Percentiles rank a stretch among this genome's conserved stretches.
phyloP scores from a whole-genome alignment of 306 rosid species.

The Prunus padus region DNA sequence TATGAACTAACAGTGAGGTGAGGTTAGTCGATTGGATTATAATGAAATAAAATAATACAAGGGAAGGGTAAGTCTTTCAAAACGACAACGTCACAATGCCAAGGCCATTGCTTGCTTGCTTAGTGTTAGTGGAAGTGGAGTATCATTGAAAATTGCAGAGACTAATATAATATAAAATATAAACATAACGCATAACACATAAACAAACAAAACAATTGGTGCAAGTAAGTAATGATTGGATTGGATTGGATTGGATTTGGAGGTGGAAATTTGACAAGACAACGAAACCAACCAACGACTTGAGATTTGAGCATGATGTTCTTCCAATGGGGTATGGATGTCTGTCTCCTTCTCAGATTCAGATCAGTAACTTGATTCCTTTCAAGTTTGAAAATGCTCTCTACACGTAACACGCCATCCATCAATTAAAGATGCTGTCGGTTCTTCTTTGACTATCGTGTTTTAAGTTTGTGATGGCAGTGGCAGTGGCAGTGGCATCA shows the following conservation, averaged over 20 bases:
- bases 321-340: neutral
- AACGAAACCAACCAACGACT: neutral
- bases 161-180: neutral
- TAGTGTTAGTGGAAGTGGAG: neutral
- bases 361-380: neutral
- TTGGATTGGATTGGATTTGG: no score
- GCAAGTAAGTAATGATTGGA: slow-evolving; percentile 5
- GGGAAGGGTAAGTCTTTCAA: neutral
- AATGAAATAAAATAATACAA: neutral
- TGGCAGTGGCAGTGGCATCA: no score
- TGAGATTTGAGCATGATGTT: slow-evolving; percentile 10
- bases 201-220: neutral
- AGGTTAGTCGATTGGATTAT: neutral
- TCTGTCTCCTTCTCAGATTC: neutral
- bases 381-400: slow-evolving; percentile 4
- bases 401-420: slow-evolving; percentile 1
- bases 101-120: no score
- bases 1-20: neutral
- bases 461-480: no score
- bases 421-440: neutral
- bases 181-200: neutral
- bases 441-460: no score
- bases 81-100: no score
- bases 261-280: neutral
- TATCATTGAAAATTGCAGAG: neutral